Evolutionary conservation across 2,329 filamentous ascomycete species (phyloP).

Genomic region (Fusarium sp.): DNA sequence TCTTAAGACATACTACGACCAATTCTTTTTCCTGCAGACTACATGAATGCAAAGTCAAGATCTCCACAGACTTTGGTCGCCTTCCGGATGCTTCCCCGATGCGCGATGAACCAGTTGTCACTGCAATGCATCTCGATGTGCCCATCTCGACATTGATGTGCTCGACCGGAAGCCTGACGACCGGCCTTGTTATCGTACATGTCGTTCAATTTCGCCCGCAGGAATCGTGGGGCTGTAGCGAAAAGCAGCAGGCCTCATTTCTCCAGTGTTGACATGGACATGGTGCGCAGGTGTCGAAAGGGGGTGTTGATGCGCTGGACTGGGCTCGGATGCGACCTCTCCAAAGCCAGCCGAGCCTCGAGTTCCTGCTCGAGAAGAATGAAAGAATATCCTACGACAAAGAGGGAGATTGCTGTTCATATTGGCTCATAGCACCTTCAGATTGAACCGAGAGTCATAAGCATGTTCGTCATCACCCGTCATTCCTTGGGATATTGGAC

Average conservation of each 20-base stretch:
- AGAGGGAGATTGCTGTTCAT: not conserved
- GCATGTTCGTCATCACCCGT: not conserved
- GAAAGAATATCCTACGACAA: no score
- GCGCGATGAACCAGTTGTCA: constrained; percentile 13
- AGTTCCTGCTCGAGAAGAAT: not conserved
- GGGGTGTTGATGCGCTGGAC: constrained; percentile 14
- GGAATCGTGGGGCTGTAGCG: constrained; percentile 27
- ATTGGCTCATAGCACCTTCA: not conserved
- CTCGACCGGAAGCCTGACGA: constrained; percentile 2
- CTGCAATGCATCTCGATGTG: constrained; percentile 24
- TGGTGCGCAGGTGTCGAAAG: constrained; percentile 15
- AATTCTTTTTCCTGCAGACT: not conserved
- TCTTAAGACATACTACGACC: constrained; percentile 11
- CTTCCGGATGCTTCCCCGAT: constrained; percentile 30
- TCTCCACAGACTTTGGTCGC: constrained; percentile 4
- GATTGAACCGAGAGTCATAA: not conserved
- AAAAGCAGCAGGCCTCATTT: constrained; percentile 20
- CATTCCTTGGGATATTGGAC: not conserved
- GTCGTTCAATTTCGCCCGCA: not conserved
- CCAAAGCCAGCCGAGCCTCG: not conserved
- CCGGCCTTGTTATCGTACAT: constrained; percentile 5
- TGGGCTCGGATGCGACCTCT: constrained; percentile 9
- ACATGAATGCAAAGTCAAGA: not conserved
- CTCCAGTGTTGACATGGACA: constrained; percentile 11
- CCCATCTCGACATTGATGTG: constrained; percentile 9